phyloP scores from a whole-genome alignment of 345 rosid species.

The Brassica incana region DNA sequence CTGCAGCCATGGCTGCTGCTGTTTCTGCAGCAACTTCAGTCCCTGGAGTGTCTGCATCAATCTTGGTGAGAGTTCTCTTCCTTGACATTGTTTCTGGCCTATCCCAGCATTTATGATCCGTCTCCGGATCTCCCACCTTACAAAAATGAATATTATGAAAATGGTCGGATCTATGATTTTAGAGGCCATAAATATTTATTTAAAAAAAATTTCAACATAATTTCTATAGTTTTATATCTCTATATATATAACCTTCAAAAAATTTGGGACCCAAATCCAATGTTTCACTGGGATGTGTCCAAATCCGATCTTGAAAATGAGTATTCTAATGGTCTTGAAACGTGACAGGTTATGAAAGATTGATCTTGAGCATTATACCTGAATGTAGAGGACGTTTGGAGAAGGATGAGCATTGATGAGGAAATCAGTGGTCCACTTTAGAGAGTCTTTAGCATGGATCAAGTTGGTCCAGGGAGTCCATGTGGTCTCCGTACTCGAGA shows the following conservation, averaged over 20 bases:
- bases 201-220: neutral
- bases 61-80: slow-evolving; percentile 63
- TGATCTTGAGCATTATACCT: slow-evolving; percentile 39
- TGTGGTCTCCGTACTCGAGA: slow-evolving; percentile 82
- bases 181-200: neutral
- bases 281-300: too few relatives aligned
- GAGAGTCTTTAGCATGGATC: slow-evolving; percentile 31
- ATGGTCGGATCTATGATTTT: neutral
- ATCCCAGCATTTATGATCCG: slow-evolving; percentile 90
- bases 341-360: neutral
- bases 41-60: slow-evolving; percentile 67
- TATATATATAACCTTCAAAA: too few relatives aligned
- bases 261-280: too few relatives aligned
- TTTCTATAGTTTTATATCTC: neutral
- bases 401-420: slow-evolving; percentile 39
- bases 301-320: neutral
- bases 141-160: neutral
- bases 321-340: neutral
- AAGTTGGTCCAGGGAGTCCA: slow-evolving; percentile 45
- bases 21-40: slow-evolving; percentile 93
- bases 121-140: slow-evolving; percentile 83
- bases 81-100: slow-evolving; percentile 80
- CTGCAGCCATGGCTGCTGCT: slow-evolving; percentile 91
- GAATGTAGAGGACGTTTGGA: slow-evolving; percentile 38
- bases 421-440: slow-evolving; percentile 37